These are phyloP conservation scores for Rhizopogon sp. DNA, from an alignment of 768 basidiomycete species.

Conservation along the genomic window DNA sequence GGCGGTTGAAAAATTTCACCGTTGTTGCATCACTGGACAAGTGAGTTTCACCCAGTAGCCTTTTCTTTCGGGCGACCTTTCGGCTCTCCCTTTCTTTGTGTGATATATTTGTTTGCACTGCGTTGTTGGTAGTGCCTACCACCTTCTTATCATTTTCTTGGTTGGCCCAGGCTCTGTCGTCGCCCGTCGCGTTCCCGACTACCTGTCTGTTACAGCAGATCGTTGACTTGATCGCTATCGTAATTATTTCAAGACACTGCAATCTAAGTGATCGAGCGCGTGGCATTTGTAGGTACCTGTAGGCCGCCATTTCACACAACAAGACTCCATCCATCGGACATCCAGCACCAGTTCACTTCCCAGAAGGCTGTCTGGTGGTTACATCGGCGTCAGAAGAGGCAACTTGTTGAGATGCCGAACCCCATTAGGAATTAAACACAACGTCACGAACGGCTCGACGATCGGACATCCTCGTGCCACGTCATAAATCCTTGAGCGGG, in stretches of 20 bases:
- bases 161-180: neutral
- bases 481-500: neutral
- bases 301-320: neutral
- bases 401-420: neutral
- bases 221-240: neutral
- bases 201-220: neutral
- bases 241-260: neutral
- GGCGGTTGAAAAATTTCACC: neutral
- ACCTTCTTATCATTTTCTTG: neutral
- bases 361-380: neutral
- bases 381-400: neutral
- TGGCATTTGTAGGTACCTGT: neutral
- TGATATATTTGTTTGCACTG: neutral
- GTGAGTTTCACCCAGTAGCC: neutral
- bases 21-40: neutral
- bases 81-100: neutral
- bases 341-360: neutral
- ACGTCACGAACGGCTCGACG: too few relatives aligned
- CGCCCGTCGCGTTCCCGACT: neutral
- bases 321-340: too few relatives aligned
- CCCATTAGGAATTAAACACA: neutral
- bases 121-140: too few relatives aligned
- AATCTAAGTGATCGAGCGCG: neutral
- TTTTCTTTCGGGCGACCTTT: neutral
- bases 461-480: neutral